Percentiles rank a stretch among this genome's conserved stretches.
Evolutionary conservation across 83 land plant species (phyloP).

Genomic region (Thuja plicata): DNA sequence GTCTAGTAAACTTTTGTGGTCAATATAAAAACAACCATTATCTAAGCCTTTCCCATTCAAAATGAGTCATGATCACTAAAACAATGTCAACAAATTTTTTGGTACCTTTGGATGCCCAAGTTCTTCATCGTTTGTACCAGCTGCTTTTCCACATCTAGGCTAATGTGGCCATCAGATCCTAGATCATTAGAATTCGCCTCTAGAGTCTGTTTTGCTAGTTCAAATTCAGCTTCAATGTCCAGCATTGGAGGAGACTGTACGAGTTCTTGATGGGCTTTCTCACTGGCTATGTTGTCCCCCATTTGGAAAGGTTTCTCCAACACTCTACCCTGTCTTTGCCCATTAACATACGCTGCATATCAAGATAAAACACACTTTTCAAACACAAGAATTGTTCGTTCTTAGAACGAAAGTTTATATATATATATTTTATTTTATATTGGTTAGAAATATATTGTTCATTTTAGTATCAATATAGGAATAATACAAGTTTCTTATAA

Average conservation of each 20-base stretch:
- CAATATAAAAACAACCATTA: no score
- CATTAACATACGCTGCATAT: constrained; percentile 87
- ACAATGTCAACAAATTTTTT: neutral
- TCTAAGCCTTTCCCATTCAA: no score
- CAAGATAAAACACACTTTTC: neutral
- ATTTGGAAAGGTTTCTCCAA: constrained; percentile 69
- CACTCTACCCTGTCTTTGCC: constrained; percentile 63
- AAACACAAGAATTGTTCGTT: neutral
- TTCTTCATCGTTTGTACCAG: constrained; percentile 45
- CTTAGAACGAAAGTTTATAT: no score
- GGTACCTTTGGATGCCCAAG: constrained; percentile 72
- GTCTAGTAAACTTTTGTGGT: no score
- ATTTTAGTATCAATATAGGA: no score
- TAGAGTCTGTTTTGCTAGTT: constrained; percentile 29
- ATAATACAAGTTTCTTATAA: no score
- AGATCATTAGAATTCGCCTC: constrained; percentile 2
- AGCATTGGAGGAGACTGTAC: constrained; percentile 22
- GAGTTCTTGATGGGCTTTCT: constrained; percentile 11
- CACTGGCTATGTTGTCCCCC: constrained; percentile 72
- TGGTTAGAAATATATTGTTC: no score
- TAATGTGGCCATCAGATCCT: constrained; percentile 10
- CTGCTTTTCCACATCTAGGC: constrained; percentile 14
- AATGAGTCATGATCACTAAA: no score
- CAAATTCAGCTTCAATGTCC: constrained; percentile 55
- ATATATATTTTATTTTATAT: no score